A percentile compares a stretch with the other conserved stretches of the same genome.
These are phyloP conservation scores for Tulasnella sp. DNA, from an alignment of 768 basidiomycete genomes.

Conservation along the genomic window DNA sequence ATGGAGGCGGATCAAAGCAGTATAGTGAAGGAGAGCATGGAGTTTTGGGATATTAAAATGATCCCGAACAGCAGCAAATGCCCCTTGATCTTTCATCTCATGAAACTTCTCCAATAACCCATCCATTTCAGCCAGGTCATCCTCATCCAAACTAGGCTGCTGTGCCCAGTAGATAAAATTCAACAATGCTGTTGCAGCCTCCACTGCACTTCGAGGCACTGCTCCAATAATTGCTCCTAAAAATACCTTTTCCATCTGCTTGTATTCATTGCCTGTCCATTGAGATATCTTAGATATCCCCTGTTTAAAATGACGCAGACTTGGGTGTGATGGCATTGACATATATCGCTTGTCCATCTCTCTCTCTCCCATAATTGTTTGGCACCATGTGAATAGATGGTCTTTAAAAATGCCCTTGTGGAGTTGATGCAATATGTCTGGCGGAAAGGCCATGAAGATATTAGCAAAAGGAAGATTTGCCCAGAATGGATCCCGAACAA, in stretches of 20 bases:
- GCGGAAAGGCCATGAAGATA: constrained; percentile 17
- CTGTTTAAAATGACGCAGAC: neutral
- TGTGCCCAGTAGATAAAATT: constrained; percentile 7
- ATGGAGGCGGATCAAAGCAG: constrained; percentile 32
- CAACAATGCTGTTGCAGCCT: neutral
- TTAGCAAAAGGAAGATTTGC: constrained; percentile 1
- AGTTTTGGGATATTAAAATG: constrained; percentile 43
- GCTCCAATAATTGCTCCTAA: neutral
- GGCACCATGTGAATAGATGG: constrained; percentile 21
- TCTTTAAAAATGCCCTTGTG: constrained; percentile 25
- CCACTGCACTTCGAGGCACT: neutral
- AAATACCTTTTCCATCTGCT: constrained; percentile 24
- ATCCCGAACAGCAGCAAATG: neutral
- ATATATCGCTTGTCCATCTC: constrained; percentile 9
- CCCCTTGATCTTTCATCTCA: neutral
- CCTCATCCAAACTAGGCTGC: neutral
- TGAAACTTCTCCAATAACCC: neutral
- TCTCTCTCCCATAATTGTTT: neutral
- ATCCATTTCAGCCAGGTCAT: neutral
- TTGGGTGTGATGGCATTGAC: neutral
- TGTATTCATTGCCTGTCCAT: constrained; percentile 23
- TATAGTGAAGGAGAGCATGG: constrained; percentile 37
- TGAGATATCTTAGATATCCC: neutral
- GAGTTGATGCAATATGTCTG: constrained; percentile 23
- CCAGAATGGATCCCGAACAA: constrained; percentile 15